These are phyloP conservation scores for Colletotrichum lindemuthianum DNA, from an alignment of 2,329 filamentous ascomycete species.

Conservation along the genomic window DNA sequence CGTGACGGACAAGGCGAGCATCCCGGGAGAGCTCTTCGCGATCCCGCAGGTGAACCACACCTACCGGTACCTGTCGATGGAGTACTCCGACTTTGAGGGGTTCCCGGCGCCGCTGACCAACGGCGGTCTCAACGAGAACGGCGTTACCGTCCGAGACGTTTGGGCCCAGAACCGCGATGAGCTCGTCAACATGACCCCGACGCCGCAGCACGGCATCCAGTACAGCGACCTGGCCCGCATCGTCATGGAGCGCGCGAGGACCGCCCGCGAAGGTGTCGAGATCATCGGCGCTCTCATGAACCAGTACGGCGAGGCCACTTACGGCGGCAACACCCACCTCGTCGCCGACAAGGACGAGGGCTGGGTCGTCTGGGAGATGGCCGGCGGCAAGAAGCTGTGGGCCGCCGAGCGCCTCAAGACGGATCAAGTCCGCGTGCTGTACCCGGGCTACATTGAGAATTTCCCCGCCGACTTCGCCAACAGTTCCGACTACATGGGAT, in stretches of 20 bases:
- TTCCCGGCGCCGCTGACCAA: constrained; percentile 55
- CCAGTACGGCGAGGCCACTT: constrained; percentile 52
- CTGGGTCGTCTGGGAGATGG: constrained; percentile 44
- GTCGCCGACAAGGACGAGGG: constrained; percentile 48
- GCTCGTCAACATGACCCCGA: constrained; percentile 51
- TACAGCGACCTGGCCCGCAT: constrained; percentile 53
- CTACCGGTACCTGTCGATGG: constrained; percentile 43
- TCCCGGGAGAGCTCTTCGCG: constrained; percentile 43
- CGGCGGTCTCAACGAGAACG: constrained; percentile 54
- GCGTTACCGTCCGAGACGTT: constrained; percentile 52
- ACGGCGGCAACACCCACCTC: constrained; percentile 54
- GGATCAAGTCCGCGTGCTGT: constrained; percentile 40
- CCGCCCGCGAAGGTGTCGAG: constrained; percentile 53
- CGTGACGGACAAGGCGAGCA: constrained; percentile 50
- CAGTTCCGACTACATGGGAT: constrained; percentile 41
- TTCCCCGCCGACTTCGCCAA: constrained; percentile 40
- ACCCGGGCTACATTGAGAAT: constrained; percentile 43
- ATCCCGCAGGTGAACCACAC: constrained; percentile 42
- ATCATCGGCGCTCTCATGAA: constrained; percentile 51
- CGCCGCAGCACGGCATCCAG: constrained; percentile 51
- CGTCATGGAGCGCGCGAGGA: constrained; percentile 51
- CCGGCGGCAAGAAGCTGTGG: constrained; percentile 41
- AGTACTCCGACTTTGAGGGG: constrained; percentile 51
- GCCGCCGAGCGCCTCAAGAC: constrained; percentile 40
- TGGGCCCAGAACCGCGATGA: constrained; percentile 52